These are phyloP conservation scores for Rhodotorula sp. DNA, from an alignment of 1,284 basidiomycete species.

Conservation along the genomic window DNA sequence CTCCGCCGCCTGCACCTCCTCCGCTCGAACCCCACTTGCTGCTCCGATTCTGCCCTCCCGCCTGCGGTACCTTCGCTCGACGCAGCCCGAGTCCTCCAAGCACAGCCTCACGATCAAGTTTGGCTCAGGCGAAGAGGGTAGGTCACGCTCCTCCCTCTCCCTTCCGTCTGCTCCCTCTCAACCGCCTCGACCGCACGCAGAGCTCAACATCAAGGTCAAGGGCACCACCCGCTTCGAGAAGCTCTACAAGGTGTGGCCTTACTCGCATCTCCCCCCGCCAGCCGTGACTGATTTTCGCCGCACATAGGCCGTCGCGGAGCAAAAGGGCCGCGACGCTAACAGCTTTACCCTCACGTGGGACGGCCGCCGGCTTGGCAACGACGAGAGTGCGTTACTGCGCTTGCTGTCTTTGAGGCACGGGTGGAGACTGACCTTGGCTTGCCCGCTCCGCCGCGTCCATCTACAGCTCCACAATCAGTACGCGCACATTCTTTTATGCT, in stretches of 20 bases:
- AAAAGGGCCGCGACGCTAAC: background rate
- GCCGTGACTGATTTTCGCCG: background rate
- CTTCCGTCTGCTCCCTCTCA: background rate
- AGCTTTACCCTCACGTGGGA: background rate
- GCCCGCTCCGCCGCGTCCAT: too few species aligned
- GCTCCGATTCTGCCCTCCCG: too few species aligned
- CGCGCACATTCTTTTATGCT: too few species aligned
- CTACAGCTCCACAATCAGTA: too few species aligned
- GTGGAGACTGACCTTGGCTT: background rate
- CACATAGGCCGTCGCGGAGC: background rate
- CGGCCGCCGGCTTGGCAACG: background rate
- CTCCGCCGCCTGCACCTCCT: background rate
- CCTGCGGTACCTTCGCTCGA: background rate
- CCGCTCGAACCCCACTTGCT: background rate
- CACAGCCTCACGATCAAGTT: background rate
- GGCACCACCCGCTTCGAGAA: background rate
- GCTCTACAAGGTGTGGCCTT: background rate
- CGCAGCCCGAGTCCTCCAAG: slow-evolving; percentile 6
- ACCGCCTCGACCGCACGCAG: background rate
- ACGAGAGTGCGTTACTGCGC: background rate
- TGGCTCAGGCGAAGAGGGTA: background rate
- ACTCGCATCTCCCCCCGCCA: too few species aligned
- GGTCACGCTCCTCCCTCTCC: background rate
- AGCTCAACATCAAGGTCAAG: slow-evolving; percentile 9
- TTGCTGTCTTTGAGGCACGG: background rate